phyloP scores from a whole-genome alignment of 192 early-diverging fungal species.

The Rhizophagus sp. region DNA sequence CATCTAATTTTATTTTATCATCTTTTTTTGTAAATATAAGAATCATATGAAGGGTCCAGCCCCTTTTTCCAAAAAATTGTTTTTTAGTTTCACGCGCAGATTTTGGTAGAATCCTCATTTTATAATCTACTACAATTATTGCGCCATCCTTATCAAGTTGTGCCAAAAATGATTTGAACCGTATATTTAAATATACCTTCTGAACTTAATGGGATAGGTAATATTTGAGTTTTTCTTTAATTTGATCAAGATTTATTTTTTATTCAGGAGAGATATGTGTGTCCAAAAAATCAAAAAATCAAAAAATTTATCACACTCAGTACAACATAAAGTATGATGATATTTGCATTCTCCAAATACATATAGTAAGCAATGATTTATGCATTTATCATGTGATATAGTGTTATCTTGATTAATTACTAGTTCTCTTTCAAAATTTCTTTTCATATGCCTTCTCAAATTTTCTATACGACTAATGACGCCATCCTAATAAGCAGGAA shows the following conservation, averaged over 20 bases:
- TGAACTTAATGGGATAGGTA: background rate
- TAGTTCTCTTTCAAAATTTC: background rate
- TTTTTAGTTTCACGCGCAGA: background rate
- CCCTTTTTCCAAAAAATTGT: constrained; percentile 7
- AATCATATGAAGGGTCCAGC: background rate
- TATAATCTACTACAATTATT: constrained; percentile 1
- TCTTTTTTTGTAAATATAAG: constrained; percentile 1
- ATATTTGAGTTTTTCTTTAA: constrained; percentile 5
- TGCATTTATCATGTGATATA: background rate
- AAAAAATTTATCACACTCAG: background rate
- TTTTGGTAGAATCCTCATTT: background rate
- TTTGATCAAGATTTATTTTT: background rate
- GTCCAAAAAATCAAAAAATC: background rate
- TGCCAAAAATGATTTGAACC: background rate
- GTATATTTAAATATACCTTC: constrained; percentile 6
- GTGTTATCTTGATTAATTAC: background rate
- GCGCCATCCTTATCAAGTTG: background rate
- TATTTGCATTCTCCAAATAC: background rate
- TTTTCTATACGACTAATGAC: background rate
- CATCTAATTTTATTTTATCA: background rate
- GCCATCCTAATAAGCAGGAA: background rate
- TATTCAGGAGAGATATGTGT: background rate
- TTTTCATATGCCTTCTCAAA: background rate
- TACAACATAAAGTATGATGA: background rate
- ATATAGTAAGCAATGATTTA: background rate